Conservation (phyloP, 2,329 filamentous ascomycete species). For the Aspergillus oerlinghausenensis region DNA sequence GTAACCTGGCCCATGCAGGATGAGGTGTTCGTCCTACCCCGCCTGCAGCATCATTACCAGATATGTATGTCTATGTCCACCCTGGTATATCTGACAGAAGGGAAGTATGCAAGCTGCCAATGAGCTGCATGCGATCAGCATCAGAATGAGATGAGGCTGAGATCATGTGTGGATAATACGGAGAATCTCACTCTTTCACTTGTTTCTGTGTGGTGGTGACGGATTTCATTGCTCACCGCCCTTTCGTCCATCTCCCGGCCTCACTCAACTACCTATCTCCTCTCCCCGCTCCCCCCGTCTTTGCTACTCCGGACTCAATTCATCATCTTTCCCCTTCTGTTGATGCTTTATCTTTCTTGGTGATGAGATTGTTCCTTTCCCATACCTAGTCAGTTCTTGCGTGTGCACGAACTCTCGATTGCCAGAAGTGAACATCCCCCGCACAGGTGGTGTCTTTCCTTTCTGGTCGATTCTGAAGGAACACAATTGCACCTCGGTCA, state of each 20-base stretch:
- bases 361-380: neutral
- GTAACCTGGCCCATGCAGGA: neutral
- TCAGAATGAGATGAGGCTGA: neutral
- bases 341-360: neutral
- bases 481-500: conserved; percentile 5
- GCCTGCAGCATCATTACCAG: neutral
- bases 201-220: neutral
- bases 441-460: neutral
- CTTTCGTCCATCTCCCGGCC: neutral
- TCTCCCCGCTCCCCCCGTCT: conserved; percentile 1
- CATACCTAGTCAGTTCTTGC: neutral
- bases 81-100: neutral
- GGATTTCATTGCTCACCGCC: neutral
- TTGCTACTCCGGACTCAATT: conserved; percentile 5
- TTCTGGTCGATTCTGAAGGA: neutral
- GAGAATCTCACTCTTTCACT: neutral
- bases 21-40: conserved; percentile 2
- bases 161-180: conserved; percentile 1
- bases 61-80: neutral
- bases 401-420: neutral
- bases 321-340: neutral
- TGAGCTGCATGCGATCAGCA: neutral
- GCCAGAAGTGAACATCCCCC: conserved; percentile 1
- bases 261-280: conserved; percentile 4
- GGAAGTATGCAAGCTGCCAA: neutral